phyloP scores from a whole-genome alignment of 2,329 filamentous ascomycete species.

The Sporothrix pallida region DNA sequence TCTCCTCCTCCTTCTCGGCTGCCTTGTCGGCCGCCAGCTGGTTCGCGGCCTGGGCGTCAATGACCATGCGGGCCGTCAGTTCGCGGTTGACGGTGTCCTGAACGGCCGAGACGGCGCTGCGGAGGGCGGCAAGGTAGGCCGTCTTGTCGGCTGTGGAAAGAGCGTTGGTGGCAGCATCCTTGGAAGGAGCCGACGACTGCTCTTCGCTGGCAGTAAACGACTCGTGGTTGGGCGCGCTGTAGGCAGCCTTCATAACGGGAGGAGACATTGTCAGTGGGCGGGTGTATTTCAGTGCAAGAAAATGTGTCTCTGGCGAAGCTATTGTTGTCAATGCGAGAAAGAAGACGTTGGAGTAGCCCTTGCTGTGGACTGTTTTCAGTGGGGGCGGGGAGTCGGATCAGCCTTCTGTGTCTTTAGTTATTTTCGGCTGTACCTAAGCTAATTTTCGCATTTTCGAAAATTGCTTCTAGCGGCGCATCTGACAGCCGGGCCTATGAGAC shows the following conservation, averaged over 20 bases:
- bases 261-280: slow-evolving; percentile 8
- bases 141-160: slow-evolving; percentile 54
- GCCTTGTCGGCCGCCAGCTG: slow-evolving; percentile 53
- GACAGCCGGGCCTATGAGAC: not conserved
- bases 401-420: not conserved
- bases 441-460: slow-evolving; percentile 1
- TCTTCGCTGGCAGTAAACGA: slow-evolving; percentile 27
- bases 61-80: slow-evolving; percentile 75
- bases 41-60: slow-evolving; percentile 61
- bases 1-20: slow-evolving; percentile 70
- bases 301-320: not conserved
- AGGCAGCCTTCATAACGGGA: slow-evolving; percentile 29
- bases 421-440: fast-evolving
- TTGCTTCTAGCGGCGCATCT: not conserved
- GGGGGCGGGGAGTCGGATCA: slow-evolving; percentile 9
- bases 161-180: slow-evolving; percentile 35
- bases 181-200: slow-evolving; percentile 40
- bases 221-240: slow-evolving; percentile 33
- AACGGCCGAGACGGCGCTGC: slow-evolving; percentile 60
- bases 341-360: not conserved
- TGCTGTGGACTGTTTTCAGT: not conserved
- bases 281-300: not conserved
- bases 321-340: not conserved
- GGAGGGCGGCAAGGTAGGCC: slow-evolving; percentile 64
- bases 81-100: slow-evolving; percentile 73